A percentile compares a stretch with the other conserved stretches of the same genome.
Evolutionary conservation across 768 basidiomycete species (phyloP).

Genomic region (Cubamyces sp.): DNA sequence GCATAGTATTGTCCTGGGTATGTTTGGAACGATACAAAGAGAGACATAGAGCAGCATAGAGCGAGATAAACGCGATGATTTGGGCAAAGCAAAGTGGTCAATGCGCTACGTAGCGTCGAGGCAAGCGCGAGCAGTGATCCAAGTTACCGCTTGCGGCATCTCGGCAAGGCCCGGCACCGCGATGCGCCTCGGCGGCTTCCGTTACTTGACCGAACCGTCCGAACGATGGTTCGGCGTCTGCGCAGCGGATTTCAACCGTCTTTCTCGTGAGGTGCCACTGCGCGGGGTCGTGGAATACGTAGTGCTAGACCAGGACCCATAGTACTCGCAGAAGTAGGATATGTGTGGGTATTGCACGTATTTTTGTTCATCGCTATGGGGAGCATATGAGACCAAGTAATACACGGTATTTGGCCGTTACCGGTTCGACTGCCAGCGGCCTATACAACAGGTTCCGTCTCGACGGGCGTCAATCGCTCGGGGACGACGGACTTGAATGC

Average conservation of each 20-base stretch:
- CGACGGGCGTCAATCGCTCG: constrained; percentile 7
- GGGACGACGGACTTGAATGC: constrained; percentile 8
- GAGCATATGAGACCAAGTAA: neutral
- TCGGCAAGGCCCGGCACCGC: constrained; percentile 7
- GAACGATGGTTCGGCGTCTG: neutral
- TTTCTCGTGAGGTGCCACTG: too few relatives aligned
- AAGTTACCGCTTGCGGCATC: constrained; percentile 7
- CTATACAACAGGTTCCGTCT: constrained; percentile 5
- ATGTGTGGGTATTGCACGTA: neutral
- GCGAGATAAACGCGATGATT: too few relatives aligned
- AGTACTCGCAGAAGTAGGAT: too few relatives aligned
- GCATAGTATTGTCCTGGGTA: too few relatives aligned
- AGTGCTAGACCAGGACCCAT: neutral
- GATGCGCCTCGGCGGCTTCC: constrained; percentile 5
- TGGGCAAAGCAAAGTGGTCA: too few relatives aligned
- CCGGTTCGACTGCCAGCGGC: neutral
- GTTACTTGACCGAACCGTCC: neutral
- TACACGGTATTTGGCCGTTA: neutral
- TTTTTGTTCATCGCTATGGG: neutral
- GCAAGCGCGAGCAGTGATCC: neutral
- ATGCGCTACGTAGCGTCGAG: neutral
- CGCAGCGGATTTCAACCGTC: neutral
- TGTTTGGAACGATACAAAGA: too few relatives aligned
- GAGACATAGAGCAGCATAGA: too few relatives aligned
- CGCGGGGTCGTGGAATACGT: too few relatives aligned